Evolutionary conservation across 768 basidiomycete species (phyloP), one percentile per base, ranked within the genome.

Genomic region (Leucocoprinus birnbaumii): DNA sequence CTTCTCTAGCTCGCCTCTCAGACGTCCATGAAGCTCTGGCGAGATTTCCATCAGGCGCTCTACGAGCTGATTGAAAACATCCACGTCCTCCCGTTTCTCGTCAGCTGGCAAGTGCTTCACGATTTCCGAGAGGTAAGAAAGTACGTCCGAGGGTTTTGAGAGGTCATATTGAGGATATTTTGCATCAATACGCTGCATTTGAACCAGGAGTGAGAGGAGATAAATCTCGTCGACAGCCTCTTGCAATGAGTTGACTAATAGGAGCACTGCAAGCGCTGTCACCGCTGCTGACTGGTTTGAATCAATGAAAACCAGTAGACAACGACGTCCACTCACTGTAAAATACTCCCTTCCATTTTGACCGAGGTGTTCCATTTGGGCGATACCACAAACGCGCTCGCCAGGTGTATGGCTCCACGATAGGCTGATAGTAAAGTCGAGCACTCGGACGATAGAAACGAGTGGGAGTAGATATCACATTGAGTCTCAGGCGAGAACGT

Each of bases 151-250:
- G 13, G 61, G 58, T 47, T 68, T 63, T 22, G 65, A 60, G 37
- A 67, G 48, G 41, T 74, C 63, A 25, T 66, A 55, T 9, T 54
- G 55, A 14, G 61, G 51, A 41, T 67, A 68, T 16, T 61, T 64
- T 34, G 58, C 49, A 53, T 73, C 70, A 16, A 60, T 57, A 37
- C 63, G 64, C 53, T 70, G 72, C 14, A 71, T 61, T 45, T 65
- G 66, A 18, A 69, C 61, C 46, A 73, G 63, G 43, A 65, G 58
- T 1, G 62, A 61, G 11, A 72, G 61, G 14, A 70, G 59, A 43
- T 68, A 65, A 47, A 66, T 62, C 44, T 72, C 67, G 22, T 65
- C 64, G 27, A 71, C 52, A 19, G 65, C 27, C 26, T 63, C 61
- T 31, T 65, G 60, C 55, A 66, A 60, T 2, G 60, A 55, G 45